A percentile compares a stretch with the other conserved stretches of the same genome.
Conservation (phyloP, 2,329 filamentous ascomycete genomes). For the Saccharata proteae region DNA sequence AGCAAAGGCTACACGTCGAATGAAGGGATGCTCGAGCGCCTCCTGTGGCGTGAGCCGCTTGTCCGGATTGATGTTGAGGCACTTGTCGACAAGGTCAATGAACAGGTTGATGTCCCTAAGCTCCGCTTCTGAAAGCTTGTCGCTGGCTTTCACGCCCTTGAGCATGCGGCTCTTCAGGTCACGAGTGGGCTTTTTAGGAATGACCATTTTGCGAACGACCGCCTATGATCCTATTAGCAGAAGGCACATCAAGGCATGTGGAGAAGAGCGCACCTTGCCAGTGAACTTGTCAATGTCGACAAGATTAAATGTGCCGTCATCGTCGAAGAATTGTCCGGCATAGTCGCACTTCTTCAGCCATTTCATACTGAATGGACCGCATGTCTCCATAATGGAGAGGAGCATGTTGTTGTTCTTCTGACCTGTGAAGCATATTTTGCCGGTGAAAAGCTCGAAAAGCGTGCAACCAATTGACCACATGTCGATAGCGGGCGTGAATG, state of each 20-base stretch:
- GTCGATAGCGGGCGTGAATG: slow-evolving; percentile 87
- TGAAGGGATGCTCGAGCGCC: slow-evolving; percentile 82
- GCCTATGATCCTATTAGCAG: slow-evolving; percentile 36
- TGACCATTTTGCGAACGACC: slow-evolving; percentile 52
- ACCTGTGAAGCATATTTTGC: slow-evolving; percentile 92
- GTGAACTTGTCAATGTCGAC: slow-evolving; percentile 80
- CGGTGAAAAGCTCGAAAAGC: slow-evolving; percentile 91
- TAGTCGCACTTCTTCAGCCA: slow-evolving; percentile 73
- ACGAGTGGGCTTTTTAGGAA: slow-evolving; percentile 52
- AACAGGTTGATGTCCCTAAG: slow-evolving; percentile 70
- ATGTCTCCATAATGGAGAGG: slow-evolving; percentile 87
- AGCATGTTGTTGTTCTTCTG: slow-evolving; percentile 98
- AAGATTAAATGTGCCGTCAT: slow-evolving; percentile 71
- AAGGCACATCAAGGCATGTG: slow-evolving; percentile 11
- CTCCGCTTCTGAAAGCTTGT: slow-evolving; percentile 63
- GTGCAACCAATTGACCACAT: slow-evolving; percentile 98
- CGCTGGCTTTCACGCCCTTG: slow-evolving; percentile 54
- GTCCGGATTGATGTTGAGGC: slow-evolving; percentile 79
- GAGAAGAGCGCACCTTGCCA: slow-evolving; percentile 47
- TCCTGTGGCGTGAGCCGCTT: slow-evolving; percentile 80
- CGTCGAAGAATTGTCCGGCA: slow-evolving; percentile 60
- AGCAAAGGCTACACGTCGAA: too few species aligned
- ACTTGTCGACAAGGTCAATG: slow-evolving; percentile 77
- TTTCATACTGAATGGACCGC: slow-evolving; percentile 83
- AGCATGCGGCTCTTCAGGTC: slow-evolving; percentile 73